Conservation (phyloP, 2,329 filamentous ascomycete genomes). For the Fusarium transvaalense region DNA sequence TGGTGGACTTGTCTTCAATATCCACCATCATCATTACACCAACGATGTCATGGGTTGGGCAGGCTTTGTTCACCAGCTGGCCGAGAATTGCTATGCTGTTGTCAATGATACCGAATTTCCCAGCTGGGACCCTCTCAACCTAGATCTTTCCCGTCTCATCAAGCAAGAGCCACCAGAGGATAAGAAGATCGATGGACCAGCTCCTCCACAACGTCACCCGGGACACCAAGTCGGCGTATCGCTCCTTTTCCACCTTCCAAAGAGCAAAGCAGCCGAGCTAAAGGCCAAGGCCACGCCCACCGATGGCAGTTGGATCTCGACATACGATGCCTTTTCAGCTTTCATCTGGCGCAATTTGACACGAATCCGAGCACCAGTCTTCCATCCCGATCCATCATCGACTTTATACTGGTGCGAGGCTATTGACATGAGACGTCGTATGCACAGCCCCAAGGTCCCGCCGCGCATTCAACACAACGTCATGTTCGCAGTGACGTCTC, state of each 20-base stretch:
- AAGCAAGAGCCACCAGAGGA: conserved; percentile 48
- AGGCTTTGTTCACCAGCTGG: conserved; percentile 55
- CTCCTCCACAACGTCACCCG: conserved; percentile 47
- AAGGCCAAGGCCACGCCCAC: conserved; percentile 54
- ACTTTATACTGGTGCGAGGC: conserved; percentile 54
- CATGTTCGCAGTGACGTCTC: conserved; percentile 48
- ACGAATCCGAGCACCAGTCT: conserved; percentile 52
- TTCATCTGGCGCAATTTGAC: conserved; percentile 58
- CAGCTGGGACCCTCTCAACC: conserved; percentile 52
- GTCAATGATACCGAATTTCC: conserved; percentile 49
- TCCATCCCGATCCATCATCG: conserved; percentile 48
- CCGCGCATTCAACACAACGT: conserved; percentile 55
- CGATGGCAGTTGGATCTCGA: conserved; percentile 58
- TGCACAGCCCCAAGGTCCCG: conserved; percentile 51
- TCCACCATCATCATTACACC: conserved; percentile 58
- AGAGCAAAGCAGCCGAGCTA: conserved; percentile 57
- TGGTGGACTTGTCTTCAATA: conserved; percentile 57
- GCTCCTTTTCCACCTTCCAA: conserved; percentile 59
- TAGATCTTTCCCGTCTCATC: conserved; percentile 54
- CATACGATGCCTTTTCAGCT: conserved; percentile 60
- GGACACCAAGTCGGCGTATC: conserved; percentile 43
- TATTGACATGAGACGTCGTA: conserved; percentile 55
- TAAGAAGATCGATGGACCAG: conserved; percentile 50
- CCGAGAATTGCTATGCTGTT: conserved; percentile 57
- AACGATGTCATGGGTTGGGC: conserved; percentile 60